Base-by-base conservation (phyloP, 1,139 yeast genomes). In the Zygosaccharomyces sapae region DNA sequence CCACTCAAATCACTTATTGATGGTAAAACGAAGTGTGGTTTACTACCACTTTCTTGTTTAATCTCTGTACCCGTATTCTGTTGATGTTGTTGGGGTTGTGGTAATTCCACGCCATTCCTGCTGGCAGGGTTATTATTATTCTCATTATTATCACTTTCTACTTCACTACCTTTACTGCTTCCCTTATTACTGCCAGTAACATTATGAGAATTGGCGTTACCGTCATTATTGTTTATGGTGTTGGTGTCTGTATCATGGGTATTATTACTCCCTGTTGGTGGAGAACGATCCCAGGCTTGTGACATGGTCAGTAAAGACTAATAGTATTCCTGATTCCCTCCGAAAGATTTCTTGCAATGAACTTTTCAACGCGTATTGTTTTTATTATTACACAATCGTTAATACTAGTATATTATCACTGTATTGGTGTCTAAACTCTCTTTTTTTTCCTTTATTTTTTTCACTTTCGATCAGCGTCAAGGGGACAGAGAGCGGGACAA, bases 1-100 rank as follows among this genome's bases (percentile, higher is more conserved):
- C 57, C 50, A 35, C 55, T 72, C 72, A 58, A 70, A 68, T 77
- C 77, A 50, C 77, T 47, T 27, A 59, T 51, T 37, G 62, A 57
- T 8, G 61, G 63, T 20, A 59, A 45, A 30, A 56, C 52, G 30
- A 55, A 51, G 41, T 58, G 59, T 16, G 48, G 34, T 33, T 49
- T 49, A 7, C 10, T 31, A 13, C 34, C 18, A 8, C 19, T 31
- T 33, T 46, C 50, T 8, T 33, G 37, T 19, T 44, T 45, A 27
- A 44, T 38, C 35, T 46, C 50, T 7, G 27, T 31, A 22, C 25
- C 25, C 5, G 25, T 22, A 9, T 18, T 13, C 7, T 40, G 37
- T 16, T 31, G 34, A 10, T 31, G 34, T 12, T 29, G 33, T 12
- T n/a, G 33, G 13, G 34, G 34, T 38, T 22, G 13, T 29, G 34